Evolutionary conservation across 1,139 yeast species (phyloP).

Genomic region (Candida sanyaensis): DNA sequence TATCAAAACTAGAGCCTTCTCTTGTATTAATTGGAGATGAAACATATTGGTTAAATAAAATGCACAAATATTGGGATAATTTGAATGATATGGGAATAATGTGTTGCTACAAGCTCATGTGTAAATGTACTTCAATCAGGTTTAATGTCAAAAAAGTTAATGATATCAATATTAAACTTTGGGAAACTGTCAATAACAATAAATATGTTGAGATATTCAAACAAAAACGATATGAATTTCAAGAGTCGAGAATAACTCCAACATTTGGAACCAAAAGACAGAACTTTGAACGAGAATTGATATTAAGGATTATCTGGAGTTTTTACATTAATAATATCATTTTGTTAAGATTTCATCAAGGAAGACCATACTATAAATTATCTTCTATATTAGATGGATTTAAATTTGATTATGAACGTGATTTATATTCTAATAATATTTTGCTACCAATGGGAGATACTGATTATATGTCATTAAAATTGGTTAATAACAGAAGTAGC

Average conservation of each 20-base stretch:
- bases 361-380: conserved; percentile 36
- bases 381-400: conserved; percentile 15
- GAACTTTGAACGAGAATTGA: conserved; percentile 34
- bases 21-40: conserved; percentile 25
- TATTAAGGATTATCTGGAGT: conserved; percentile 44
- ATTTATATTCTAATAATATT: conserved; percentile 14
- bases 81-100: conserved; percentile 29
- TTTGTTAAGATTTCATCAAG: conserved; percentile 35
- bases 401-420: conserved; percentile 17
- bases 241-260: conserved; percentile 8
- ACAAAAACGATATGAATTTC: conserved; percentile 15
- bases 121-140: conserved; percentile 18
- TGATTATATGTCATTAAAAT: conserved; percentile 12
- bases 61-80: conserved; percentile 36
- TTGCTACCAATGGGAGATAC: conserved; percentile 18
- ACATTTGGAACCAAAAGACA: conserved; percentile 31
- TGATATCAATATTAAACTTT: conserved; percentile 19
- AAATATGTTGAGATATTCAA: conserved; percentile 21
- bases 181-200: conserved; percentile 26
- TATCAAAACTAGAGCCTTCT: conserved; percentile 17
- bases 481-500: conserved; percentile 10
- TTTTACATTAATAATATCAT: conserved; percentile 36
- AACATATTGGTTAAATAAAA: conserved; percentile 41
- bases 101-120: conserved; percentile 20
- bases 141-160: conserved; percentile 14